Percentiles rank a stretch among this genome's conserved stretches.
These are phyloP conservation scores for Malus fusca DNA, from an alignment of 306 rosid species.

Conservation along the genomic window DNA sequence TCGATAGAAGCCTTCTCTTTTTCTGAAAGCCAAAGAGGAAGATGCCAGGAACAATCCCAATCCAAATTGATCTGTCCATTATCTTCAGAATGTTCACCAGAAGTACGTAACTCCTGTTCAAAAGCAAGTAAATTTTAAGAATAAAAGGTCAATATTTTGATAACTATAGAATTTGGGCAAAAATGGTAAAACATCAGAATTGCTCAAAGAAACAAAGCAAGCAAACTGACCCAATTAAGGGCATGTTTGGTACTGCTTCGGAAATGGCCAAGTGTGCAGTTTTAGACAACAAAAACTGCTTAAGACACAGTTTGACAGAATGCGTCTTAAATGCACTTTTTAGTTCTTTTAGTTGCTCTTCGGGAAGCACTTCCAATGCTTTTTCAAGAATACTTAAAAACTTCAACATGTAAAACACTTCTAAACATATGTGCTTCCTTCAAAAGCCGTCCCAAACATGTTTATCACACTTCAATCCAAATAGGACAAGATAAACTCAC, in stretches of 20 bases:
- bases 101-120: constrained; percentile 29
- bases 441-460: background rate
- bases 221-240: too few relatives aligned
- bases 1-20: constrained; percentile 72
- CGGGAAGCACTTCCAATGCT: too few relatives aligned
- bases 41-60: constrained; percentile 95
- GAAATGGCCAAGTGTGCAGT: too few relatives aligned
- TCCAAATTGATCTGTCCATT: constrained; percentile 17
- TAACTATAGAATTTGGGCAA: background rate
- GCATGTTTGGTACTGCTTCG: too few relatives aligned
- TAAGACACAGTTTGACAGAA: too few relatives aligned
- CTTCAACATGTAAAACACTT: too few relatives aligned
- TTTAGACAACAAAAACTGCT: too few relatives aligned
- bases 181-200: background rate
- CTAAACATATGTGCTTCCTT: too few relatives aligned
- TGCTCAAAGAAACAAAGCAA: background rate
- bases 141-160: background rate
- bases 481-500: background rate
- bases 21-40: constrained; percentile 77
- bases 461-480: background rate
- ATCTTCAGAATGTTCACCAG: constrained; percentile 15
- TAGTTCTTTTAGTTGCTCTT: too few relatives aligned
- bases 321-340: too few relatives aligned
- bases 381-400: too few relatives aligned
- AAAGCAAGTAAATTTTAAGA: background rate